phyloP scores from a whole-genome alignment of 768 basidiomycete genomes.

The Artomyces pyxidatus region DNA sequence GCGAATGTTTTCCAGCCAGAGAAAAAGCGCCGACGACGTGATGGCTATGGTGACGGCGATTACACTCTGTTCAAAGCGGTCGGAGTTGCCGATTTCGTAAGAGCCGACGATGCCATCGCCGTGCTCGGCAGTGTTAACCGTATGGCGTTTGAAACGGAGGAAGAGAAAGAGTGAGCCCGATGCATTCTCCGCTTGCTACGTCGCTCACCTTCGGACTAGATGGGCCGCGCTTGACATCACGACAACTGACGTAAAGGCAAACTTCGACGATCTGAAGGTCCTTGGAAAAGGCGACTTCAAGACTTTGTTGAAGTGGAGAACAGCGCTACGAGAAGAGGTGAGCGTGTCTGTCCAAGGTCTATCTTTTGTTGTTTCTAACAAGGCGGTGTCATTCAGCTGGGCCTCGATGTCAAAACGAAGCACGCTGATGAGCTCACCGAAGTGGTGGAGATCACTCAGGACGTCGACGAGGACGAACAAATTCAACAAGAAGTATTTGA shows the following conservation, averaged over 20 bases:
- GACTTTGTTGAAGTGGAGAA: constrained; percentile 82
- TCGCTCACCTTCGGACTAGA: constrained; percentile 27
- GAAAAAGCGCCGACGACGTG: constrained; percentile 88
- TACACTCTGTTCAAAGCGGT: constrained; percentile 80
- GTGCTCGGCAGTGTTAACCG: constrained; percentile 72
- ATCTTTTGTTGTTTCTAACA: neutral
- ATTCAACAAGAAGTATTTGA: constrained; percentile 77
- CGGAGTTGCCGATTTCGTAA: constrained; percentile 64
- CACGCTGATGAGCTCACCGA: constrained; percentile 72
- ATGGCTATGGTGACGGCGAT: constrained; percentile 93
- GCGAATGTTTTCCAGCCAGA: constrained; percentile 96
- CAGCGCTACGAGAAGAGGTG: constrained; percentile 83
- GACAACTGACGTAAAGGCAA: constrained; percentile 70
- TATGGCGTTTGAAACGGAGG: constrained; percentile 70
- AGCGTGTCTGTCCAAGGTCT: constrained; percentile 14
- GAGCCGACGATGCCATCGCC: constrained; percentile 61
- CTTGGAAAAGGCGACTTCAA: constrained; percentile 98
- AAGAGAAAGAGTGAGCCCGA: constrained; percentile 76
- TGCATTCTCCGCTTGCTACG: neutral
- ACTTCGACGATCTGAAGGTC: constrained; percentile 89
- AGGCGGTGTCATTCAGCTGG: constrained; percentile 50
- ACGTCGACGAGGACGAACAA: constrained; percentile 80
- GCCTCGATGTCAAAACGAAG: constrained; percentile 74
- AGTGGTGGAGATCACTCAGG: constrained; percentile 52
- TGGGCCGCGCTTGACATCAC: constrained; percentile 72